Percentiles rank a stretch among this genome's conserved stretches.
Evolutionary conservation across 768 basidiomycete species (phyloP).

Genomic region (Suillus clintonianus): DNA sequence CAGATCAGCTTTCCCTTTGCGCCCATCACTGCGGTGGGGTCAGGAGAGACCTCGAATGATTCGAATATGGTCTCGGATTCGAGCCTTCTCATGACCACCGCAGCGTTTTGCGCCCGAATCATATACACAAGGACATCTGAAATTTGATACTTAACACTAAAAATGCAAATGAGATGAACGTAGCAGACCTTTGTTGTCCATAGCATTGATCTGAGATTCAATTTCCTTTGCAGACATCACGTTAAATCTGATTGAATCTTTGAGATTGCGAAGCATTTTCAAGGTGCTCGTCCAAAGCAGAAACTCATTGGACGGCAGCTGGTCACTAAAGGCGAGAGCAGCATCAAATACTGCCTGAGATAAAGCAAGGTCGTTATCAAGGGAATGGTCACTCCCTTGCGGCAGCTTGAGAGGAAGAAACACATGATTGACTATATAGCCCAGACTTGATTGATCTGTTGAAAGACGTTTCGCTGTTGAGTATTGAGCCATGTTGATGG

Average conservation of each 20-base stretch:
- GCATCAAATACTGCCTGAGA: constrained; percentile 18
- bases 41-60: constrained; percentile 47
- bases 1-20: constrained; percentile 44
- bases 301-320: constrained; percentile 7
- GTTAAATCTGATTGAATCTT: too few relatives aligned
- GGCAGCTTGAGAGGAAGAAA: constrained; percentile 47
- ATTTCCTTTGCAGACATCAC: too few relatives aligned
- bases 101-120: constrained; percentile 50
- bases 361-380: constrained; percentile 28
- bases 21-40: constrained; percentile 35
- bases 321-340: constrained; percentile 18
- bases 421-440: constrained; percentile 43
- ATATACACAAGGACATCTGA: constrained; percentile 41
- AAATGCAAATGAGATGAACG: not conserved
- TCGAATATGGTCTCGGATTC: constrained; percentile 38
- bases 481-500: not conserved
- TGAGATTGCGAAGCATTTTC: too few relatives aligned
- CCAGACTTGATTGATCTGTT: not conserved
- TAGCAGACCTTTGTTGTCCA: too few relatives aligned
- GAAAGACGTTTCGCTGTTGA: not conserved
- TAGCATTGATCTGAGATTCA: too few relatives aligned
- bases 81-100: constrained; percentile 39
- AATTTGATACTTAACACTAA: not conserved
- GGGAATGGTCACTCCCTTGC: constrained; percentile 32
- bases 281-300: constrained; percentile 31